Conservation (phyloP, 208 protist genomes). For the Trypanosoma vivax region DNA sequence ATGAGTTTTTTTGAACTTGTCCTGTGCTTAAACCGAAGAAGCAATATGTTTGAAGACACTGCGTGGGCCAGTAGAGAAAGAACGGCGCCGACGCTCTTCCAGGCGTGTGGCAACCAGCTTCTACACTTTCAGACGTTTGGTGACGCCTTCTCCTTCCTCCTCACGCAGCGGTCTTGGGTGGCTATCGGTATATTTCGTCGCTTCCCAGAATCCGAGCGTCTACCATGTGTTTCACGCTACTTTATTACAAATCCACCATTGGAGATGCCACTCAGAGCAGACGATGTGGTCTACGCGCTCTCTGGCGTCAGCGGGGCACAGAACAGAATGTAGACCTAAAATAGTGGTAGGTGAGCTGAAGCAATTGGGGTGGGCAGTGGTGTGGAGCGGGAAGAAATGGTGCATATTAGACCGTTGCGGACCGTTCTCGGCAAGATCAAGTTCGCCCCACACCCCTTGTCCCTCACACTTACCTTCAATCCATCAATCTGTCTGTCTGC, state of each 20-base stretch:
- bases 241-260: conserved; percentile 83
- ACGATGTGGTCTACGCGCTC: conserved; percentile 85
- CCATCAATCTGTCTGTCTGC: too few species aligned
- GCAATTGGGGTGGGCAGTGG: background rate
- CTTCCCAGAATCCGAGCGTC: conserved; percentile 52
- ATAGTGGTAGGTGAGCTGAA: too few species aligned
- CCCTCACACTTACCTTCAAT: too few species aligned
- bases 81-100: conserved; percentile 61
- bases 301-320: background rate
- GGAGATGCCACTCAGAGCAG: conserved; percentile 52
- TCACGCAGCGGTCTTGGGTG: conserved; percentile 57
- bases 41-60: conserved; percentile 61
- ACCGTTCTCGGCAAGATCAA: too few species aligned
- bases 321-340: background rate
- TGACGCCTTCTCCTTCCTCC: conserved; percentile 72
- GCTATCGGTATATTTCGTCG: conserved; percentile 79
- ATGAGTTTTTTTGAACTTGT: conserved; percentile 77
- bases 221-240: conserved; percentile 61
- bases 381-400: too few species aligned
- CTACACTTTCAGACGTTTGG: conserved; percentile 75
- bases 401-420: too few species aligned
- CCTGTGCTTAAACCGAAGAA: conserved; percentile 46
- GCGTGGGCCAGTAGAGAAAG: conserved; percentile 38
- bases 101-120: conserved; percentile 62
- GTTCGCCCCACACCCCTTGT: too few species aligned